phyloP scores from a whole-genome alignment of 768 basidiomycete species.

The Hysterangium stoloniferum region DNA sequence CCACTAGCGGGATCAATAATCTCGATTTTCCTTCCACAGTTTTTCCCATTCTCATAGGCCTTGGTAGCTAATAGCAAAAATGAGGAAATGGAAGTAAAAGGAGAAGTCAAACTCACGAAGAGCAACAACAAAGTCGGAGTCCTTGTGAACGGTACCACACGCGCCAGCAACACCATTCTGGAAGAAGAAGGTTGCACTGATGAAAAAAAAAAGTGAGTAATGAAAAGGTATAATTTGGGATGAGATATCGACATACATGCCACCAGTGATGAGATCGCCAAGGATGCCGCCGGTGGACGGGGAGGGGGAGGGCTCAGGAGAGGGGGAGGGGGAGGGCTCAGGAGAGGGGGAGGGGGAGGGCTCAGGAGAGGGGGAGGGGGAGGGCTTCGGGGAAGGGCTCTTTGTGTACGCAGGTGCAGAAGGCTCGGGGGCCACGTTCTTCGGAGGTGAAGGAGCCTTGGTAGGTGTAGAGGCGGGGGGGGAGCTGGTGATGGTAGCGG shows the following conservation, averaged over 20 bases:
- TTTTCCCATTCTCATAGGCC: slow-evolving; percentile 42
- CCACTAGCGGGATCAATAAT: slow-evolving; percentile 57
- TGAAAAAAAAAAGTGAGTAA: slow-evolving; percentile 1
- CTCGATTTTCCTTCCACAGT: slow-evolving; percentile 56
- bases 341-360: slow-evolving; percentile 15
- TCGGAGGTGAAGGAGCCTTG: slow-evolving; percentile 20
- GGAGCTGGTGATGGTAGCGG: slow-evolving; percentile 21
- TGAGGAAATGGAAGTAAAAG: background rate
- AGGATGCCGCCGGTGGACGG: slow-evolving; percentile 12
- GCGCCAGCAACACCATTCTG: slow-evolving; percentile 30
- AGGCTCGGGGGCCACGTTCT: slow-evolving; percentile 15
- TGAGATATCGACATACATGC: background rate
- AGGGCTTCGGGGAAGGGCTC: slow-evolving; percentile 8
- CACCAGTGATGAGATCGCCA: background rate
- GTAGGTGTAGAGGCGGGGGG: slow-evolving; percentile 18
- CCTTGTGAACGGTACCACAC: slow-evolving; percentile 31
- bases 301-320: slow-evolving; percentile 14
- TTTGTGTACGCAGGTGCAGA: slow-evolving; percentile 10
- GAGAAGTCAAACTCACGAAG: slow-evolving; percentile 37
- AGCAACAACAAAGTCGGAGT: slow-evolving; percentile 48
- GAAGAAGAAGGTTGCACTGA: slow-evolving; percentile 35
- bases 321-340: slow-evolving; percentile 12
- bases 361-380: slow-evolving; percentile 13
- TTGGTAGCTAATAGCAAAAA: slow-evolving; percentile 31
- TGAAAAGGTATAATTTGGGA: background rate